Conservation (phyloP, 73 alveolate species). For the Paramecium tetraurelia region DNA sequence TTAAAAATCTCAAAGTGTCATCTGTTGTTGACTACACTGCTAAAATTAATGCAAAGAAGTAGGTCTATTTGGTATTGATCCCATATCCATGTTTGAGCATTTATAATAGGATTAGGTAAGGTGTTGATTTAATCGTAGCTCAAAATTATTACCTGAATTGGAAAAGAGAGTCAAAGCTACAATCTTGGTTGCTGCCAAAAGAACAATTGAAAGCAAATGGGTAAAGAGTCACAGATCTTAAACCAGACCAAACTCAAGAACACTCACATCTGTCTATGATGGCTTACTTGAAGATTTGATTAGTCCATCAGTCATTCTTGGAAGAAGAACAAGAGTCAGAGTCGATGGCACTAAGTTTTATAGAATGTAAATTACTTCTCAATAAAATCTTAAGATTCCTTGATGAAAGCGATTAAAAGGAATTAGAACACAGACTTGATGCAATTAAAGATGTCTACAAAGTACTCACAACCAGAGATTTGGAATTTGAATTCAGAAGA, state of each 20-base stretch:
- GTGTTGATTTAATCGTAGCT: neutral
- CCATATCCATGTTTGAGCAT: constrained; percentile 49
- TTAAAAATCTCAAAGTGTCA: neutral
- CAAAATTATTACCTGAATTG: constrained; percentile 56
- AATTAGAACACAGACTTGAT: neutral
- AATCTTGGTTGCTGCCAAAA: constrained; percentile 57
- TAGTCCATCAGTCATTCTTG: constrained; percentile 45
- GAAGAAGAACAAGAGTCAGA: constrained; percentile 64
- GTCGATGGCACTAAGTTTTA: constrained; percentile 57
- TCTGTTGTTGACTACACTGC: constrained; percentile 30
- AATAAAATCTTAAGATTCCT: neutral
- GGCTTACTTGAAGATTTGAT: constrained; percentile 57
- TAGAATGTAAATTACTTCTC: constrained; percentile 28
- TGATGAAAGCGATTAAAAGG: constrained; percentile 19
- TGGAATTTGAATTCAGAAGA: constrained; percentile 31
- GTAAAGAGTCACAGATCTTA: constrained; percentile 56
- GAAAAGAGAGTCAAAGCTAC: constrained; percentile 59
- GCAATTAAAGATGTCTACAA: neutral
- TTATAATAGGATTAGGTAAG: neutral
- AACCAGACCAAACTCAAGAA: constrained; percentile 62
- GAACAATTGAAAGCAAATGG: constrained; percentile 60
- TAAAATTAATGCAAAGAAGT: constrained; percentile 14
- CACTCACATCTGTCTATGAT: constrained; percentile 57
- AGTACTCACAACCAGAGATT: constrained; percentile 20
- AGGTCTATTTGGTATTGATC: neutral